These are phyloP conservation scores for Penicillium sp. DNA, from an alignment of 2,329 filamentous ascomycete genomes.

Conservation along the genomic window DNA sequence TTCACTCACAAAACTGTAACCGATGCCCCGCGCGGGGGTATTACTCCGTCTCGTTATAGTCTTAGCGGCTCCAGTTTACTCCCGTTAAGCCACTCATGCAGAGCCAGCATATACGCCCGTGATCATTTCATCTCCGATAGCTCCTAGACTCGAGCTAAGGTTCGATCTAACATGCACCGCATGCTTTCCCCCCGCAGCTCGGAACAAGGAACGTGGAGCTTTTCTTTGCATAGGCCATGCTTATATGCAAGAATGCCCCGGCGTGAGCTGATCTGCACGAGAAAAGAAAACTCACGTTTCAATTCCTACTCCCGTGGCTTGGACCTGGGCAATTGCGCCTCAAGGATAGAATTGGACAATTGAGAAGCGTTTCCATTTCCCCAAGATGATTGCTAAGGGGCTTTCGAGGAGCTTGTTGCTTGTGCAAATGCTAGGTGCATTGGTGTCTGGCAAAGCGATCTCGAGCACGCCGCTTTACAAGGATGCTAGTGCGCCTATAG, in stretches of 20 bases:
- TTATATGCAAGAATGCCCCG: background rate
- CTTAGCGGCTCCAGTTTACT: constrained; percentile 7
- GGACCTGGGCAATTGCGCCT: background rate
- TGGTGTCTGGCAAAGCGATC: constrained; percentile 14
- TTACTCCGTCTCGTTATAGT: constrained; percentile 21
- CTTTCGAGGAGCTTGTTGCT: constrained; percentile 28
- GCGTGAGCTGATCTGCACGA: background rate
- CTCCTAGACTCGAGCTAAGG: background rate
- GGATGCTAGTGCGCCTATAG: constrained; percentile 60
- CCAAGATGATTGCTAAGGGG: constrained; percentile 17
- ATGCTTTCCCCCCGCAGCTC: background rate
- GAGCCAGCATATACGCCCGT: background rate
- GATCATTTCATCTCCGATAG: constrained; percentile 13
- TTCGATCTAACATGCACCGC: constrained; percentile 3
- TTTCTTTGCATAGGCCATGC: background rate
- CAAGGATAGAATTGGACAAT: background rate
- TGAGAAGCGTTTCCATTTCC: background rate
- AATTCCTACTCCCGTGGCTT: background rate
- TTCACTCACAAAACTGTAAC: background rate
- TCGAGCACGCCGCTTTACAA: constrained; percentile 54
- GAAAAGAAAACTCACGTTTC: background rate
- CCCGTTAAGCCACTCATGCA: constrained; percentile 3
- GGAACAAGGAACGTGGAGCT: background rate
- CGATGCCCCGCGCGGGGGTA: constrained; percentile 1
- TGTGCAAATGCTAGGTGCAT: constrained; percentile 23